These are phyloP conservation scores for Magnaporthiopsis rhizophila DNA, from an alignment of 2,329 filamentous ascomycete species.

Conservation along the genomic window DNA sequence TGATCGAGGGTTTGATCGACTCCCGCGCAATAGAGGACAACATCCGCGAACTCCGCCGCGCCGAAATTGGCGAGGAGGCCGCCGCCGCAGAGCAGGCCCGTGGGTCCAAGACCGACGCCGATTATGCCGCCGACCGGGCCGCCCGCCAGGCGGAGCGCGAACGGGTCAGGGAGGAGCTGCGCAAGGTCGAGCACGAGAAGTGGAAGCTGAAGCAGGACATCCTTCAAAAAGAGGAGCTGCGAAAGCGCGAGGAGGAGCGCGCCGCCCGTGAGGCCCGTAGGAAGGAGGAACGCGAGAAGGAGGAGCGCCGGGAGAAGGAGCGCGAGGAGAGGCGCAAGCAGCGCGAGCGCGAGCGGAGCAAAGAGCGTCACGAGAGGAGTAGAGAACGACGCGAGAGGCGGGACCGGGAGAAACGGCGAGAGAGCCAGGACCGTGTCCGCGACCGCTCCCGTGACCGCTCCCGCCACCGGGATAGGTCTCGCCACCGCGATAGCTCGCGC, in stretches of 20 bases:
- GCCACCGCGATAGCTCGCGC: conserved; percentile 29
- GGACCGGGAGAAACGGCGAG: conserved; percentile 31
- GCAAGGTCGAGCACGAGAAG: conserved; percentile 54
- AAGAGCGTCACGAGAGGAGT: conserved; percentile 27
- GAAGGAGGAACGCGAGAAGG: conserved; percentile 28
- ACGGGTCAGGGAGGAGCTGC: conserved; percentile 50
- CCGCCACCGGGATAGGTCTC: conserved; percentile 15
- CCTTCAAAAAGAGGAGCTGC: conserved; percentile 35
- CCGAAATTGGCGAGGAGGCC: conserved; percentile 61
- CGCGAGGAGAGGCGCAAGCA: conserved; percentile 31
- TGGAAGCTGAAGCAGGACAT: conserved; percentile 49
- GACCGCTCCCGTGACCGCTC: conserved; percentile 27
- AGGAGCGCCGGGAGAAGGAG: conserved; percentile 32
- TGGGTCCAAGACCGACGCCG: conserved; percentile 65
- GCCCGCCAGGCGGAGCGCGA: conserved; percentile 53
- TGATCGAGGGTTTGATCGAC: conserved; percentile 62
- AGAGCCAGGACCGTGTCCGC: conserved; percentile 45
- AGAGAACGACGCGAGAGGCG: conserved; percentile 31
- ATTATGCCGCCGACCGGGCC: conserved; percentile 62
- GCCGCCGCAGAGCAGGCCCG: conserved; percentile 56
- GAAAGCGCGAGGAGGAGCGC: conserved; percentile 25
- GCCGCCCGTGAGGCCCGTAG: conserved; percentile 23
- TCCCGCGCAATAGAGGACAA: conserved; percentile 58
- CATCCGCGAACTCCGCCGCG: conserved; percentile 59
- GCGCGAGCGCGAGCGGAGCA: conserved; percentile 14